These are phyloP conservation scores for Gyrodon lividus DNA, from an alignment of 768 basidiomycete genomes.

Conservation along the genomic window DNA sequence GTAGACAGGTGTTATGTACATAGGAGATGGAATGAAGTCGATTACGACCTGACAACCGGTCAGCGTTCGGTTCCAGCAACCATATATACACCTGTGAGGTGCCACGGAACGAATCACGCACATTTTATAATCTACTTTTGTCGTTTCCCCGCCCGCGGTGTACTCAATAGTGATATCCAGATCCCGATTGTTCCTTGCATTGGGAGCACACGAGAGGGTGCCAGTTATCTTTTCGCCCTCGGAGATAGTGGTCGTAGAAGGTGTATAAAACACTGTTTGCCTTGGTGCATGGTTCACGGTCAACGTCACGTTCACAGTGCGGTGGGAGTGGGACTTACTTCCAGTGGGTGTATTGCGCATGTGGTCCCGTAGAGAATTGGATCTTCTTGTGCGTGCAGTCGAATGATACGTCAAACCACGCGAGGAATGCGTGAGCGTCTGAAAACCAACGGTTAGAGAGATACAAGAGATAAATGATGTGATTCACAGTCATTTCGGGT, in stretches of 20 bases:
- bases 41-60: slow-evolving; percentile 77
- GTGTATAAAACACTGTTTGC: slow-evolving; percentile 98
- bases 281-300: slow-evolving; percentile 34
- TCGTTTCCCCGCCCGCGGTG: slow-evolving; percentile 37
- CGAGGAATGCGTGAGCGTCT: slow-evolving; percentile 98
- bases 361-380: slow-evolving; percentile 95
- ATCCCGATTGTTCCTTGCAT: slow-evolving; percentile 91
- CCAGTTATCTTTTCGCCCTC: slow-evolving; percentile 76
- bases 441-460: slow-evolving; percentile 4
- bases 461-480: background rate
- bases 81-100: slow-evolving; percentile 7
- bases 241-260: slow-evolving; percentile 65
- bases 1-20: slow-evolving; percentile 6
- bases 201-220: slow-evolving; percentile 76
- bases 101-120: slow-evolving; percentile 48
- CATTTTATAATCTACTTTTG: slow-evolving; percentile 76
- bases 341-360: slow-evolving; percentile 95
- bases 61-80: slow-evolving; percentile 45
- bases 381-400: slow-evolving; percentile 95
- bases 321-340: slow-evolving; percentile 59
- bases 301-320: background rate
- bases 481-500: slow-evolving; percentile 91
- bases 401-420: slow-evolving; percentile 98
- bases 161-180: slow-evolving; percentile 87
- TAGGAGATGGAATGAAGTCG: slow-evolving; percentile 1